Evolutionary conservation across 2,329 filamentous ascomycete species (phyloP).

Genomic region (Elsinoe ampelina): DNA sequence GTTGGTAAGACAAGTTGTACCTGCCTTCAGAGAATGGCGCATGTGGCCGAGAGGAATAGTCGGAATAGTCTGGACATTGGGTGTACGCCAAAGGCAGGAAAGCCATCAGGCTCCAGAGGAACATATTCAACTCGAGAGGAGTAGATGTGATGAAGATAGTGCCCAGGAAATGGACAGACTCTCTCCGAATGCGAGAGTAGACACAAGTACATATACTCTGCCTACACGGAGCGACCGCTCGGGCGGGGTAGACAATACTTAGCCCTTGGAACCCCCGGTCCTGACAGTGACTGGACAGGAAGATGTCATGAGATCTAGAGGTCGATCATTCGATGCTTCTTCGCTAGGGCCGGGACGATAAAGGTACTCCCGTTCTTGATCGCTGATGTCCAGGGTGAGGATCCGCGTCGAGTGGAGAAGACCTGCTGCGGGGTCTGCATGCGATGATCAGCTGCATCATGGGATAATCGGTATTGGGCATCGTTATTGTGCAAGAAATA

Average conservation of each 20-base stretch:
- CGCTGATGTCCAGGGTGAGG: not conserved
- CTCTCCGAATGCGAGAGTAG: not conserved
- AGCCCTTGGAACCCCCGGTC: too few relatives aligned
- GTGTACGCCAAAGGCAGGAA: slow-evolving; percentile 17
- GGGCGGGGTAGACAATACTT: too few relatives aligned
- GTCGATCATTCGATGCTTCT: not conserved
- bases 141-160: not conserved
- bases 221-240: too few relatives aligned
- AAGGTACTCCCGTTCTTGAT: not conserved
- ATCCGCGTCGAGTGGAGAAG: slow-evolving; percentile 2
- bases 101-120: not conserved
- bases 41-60: slow-evolving; percentile 34
- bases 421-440: slow-evolving; percentile 7
- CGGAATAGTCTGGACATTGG: slow-evolving; percentile 37
- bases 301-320: slow-evolving; percentile 5
- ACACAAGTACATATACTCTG: too few relatives aligned
- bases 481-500: too few relatives aligned
- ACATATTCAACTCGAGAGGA: not conserved
- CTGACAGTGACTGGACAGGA: not conserved
- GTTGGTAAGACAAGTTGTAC: slow-evolving; percentile 38
- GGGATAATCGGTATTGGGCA: too few relatives aligned
- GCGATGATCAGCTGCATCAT: not conserved
- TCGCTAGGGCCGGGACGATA: not conserved
- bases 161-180: not conserved
- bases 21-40: slow-evolving; percentile 36